Base-by-base conservation (phyloP, 345 rosid genomes). In the Brassica incana region DNA sequence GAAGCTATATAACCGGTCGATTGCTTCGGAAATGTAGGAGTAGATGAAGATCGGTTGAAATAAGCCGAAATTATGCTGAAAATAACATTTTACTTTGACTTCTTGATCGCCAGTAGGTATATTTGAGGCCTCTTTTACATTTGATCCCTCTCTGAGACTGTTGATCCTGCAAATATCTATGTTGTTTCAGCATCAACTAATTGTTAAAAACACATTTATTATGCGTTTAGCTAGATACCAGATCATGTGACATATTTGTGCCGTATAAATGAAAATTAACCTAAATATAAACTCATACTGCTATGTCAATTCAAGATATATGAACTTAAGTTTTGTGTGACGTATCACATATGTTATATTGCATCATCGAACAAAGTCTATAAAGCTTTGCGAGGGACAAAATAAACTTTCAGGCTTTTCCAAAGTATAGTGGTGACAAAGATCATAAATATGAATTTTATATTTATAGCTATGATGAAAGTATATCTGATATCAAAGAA, bases 361-460 rank as follows among this genome's bases (percentile, higher is more conserved):
- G 20, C 56, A 40, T 59, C 14, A 30, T 29, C 30, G 18, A 66
- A 30, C 54, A 45, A 40, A 60, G 59, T 67, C 78, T 29, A 20
- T 32, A 79, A 67, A 79, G 40, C 11, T 67, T 40, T 73, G 63
- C 52, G 68, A 73, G 73, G 78, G 40, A 67, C 73, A 66, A 40
- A 65, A 30, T 40, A 50, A 59, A 66, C 69, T 79, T 67, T 79
- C 54, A 30, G 63, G 69, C 73, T 73, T 59, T 79, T 45, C 69
- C 73, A 61, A 79, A 79, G 78, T 33, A 36, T 61, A 68, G 65
- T 68, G 75, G 69, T 79, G 82, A 68, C 78, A 74, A 75, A 43
- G 59, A 74, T 79, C 75, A 11, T 68, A 74, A 74, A 74, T 40
- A 62, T 66, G 16, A 68, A 71, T 15, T 11, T 16, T 58, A 43